Percentiles rank a stretch among this genome's conserved stretches.
Evolutionary conservation across 2,329 filamentous ascomycete genomes (phyloP).

Genomic region (Biscogniauxia marginata): DNA sequence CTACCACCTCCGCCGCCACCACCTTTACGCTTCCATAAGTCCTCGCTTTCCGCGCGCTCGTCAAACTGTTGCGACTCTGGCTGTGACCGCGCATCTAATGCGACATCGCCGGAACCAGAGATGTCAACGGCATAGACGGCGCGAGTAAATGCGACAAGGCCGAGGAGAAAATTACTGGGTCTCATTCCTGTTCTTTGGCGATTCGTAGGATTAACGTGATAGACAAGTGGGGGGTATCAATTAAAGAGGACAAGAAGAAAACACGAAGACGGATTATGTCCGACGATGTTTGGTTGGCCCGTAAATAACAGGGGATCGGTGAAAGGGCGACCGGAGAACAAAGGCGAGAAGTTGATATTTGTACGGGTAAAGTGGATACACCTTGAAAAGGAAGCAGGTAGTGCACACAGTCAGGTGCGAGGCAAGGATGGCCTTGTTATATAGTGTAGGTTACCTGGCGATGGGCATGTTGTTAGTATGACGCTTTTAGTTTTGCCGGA

Average conservation of each 20-base stretch:
- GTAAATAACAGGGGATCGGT: no score
- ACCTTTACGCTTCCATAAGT: constrained; percentile 60
- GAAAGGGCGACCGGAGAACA: no score
- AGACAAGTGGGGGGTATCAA: not conserved
- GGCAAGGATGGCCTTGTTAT: no score
- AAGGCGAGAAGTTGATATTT: no score
- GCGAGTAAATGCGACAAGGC: constrained; percentile 19
- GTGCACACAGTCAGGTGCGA: no score
- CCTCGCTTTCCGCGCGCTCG: constrained; percentile 32
- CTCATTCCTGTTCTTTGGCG: constrained; percentile 24
- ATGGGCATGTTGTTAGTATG: no score
- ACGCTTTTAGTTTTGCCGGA: no score
- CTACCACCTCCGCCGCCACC: constrained; percentile 53
- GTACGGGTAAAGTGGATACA: no score
- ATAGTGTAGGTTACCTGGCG: no score
- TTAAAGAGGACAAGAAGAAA: not conserved
- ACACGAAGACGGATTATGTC: no score
- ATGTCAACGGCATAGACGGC: constrained; percentile 23
- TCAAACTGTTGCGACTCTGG: constrained; percentile 12
- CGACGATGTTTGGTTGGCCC: no score
- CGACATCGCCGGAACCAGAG: constrained; percentile 15
- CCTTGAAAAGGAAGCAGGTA: no score
- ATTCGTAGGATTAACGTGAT: constrained; percentile 4
- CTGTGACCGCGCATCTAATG: constrained; percentile 15
- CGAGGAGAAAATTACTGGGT: constrained; percentile 22